Percentiles rank a stretch among this genome's conserved stretches.
phyloP scores from a whole-genome alignment of 495 filamentous ascomycete genomes.

The Penicillium argentinense region DNA sequence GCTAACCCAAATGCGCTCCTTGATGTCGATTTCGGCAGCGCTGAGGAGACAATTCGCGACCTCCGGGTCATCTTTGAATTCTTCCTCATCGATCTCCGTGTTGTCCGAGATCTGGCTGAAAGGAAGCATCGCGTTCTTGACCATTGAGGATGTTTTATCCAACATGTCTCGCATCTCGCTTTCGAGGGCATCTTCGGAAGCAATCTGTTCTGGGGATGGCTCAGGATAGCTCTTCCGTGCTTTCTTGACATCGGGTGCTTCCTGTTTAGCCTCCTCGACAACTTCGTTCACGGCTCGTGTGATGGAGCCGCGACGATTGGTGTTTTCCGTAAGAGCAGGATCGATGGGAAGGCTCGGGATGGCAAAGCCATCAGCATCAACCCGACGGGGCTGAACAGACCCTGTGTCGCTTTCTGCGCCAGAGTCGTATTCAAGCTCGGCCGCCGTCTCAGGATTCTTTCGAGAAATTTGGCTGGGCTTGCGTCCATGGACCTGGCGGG shows the following conservation, averaged over 20 bases:
- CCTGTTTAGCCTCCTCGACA: slow-evolving; percentile 22
- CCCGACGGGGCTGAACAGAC: slow-evolving; percentile 30
- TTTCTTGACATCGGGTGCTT: slow-evolving; percentile 28
- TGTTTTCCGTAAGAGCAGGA: slow-evolving; percentile 35
- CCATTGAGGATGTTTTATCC: slow-evolving; percentile 39
- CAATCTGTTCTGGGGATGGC: slow-evolving; percentile 40
- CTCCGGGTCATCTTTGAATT: slow-evolving; percentile 80
- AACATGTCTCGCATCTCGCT: slow-evolving; percentile 42
- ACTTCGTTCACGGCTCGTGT: slow-evolving; percentile 24
- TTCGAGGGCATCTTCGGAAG: slow-evolving; percentile 45
- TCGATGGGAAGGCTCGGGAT: slow-evolving; percentile 49
- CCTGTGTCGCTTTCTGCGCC: slow-evolving; percentile 18
- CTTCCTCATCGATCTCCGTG: slow-evolving; percentile 64
- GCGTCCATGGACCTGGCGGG: slow-evolving; percentile 50
- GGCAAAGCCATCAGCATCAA: slow-evolving; percentile 50
- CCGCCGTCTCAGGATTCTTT: slow-evolving; percentile 48
- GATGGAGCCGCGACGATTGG: slow-evolving; percentile 22
- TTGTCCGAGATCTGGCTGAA: slow-evolving; percentile 38
- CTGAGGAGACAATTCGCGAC: slow-evolving; percentile 73
- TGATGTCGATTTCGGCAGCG: slow-evolving; percentile 67
- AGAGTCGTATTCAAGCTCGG: slow-evolving; percentile 43
- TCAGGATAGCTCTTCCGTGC: slow-evolving; percentile 29
- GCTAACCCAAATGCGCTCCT: slow-evolving; percentile 90
- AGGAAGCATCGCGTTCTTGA: slow-evolving; percentile 25
- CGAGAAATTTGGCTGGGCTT: slow-evolving; percentile 36